These are phyloP conservation scores for Trametes meyenii DNA, from an alignment of 768 basidiomycete genomes.

Conservation along the genomic window DNA sequence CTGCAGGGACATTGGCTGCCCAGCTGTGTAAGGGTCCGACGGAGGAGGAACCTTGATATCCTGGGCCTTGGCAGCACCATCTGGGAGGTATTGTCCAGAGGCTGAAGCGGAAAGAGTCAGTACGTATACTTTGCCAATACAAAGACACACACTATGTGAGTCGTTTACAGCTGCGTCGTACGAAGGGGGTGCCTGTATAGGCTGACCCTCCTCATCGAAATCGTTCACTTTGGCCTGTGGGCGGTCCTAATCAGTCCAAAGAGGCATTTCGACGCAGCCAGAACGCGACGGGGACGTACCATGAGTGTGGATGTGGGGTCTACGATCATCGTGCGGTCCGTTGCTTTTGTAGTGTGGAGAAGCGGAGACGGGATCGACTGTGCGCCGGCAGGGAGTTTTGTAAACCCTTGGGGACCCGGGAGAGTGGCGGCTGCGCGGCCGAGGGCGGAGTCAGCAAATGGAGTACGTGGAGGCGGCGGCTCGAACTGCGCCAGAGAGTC, in stretches of 20 bases:
- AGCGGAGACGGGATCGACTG: conserved; percentile 3
- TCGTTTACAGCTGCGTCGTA: conserved; percentile 32
- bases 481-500: conserved; percentile 1
- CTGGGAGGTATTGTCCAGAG: conserved; percentile 26
- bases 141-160: conserved; percentile 15
- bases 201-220: conserved; percentile 12
- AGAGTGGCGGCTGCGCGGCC: neutral
- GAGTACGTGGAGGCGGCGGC: conserved; percentile 3
- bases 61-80: conserved; percentile 19
- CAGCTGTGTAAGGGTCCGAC: conserved; percentile 4
- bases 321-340: conserved; percentile 21
- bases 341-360: conserved; percentile 15
- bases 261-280: neutral
- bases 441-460: neutral
- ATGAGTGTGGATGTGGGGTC: conserved; percentile 21
- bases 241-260: neutral
- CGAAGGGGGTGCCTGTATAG: conserved; percentile 32
- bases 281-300: conserved; percentile 12
- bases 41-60: conserved; percentile 28
- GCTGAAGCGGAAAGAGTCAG: neutral
- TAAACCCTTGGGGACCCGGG: conserved; percentile 12
- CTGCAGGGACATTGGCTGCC: conserved; percentile 8
- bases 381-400: conserved; percentile 13
- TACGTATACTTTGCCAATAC: neutral
- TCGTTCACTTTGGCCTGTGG: conserved; percentile 11